Evolutionary conservation across 1,284 basidiomycete species (phyloP), one percentile per base, ranked within the genome.

Genomic region (Butyriboletus regius): DNA sequence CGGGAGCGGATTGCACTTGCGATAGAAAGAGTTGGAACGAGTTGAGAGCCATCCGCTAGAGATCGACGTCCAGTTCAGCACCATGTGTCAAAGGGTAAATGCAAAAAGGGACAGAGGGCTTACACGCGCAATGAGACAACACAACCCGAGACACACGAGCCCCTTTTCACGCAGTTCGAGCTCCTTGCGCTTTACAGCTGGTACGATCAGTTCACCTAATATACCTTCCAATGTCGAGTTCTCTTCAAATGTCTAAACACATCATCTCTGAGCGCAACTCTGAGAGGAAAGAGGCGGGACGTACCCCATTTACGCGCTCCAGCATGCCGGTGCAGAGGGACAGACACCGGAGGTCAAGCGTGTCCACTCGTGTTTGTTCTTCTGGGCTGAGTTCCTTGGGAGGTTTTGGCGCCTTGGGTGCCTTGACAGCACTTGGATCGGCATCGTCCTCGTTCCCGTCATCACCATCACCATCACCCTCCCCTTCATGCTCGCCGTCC

Each of bases 211-310:
- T 60, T 97, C 91, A 2, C 84, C 81, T 2, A 98, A 73, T 33
- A 98, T 79, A 31, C 95, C 95, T 62, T 95, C 88, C 41, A 98
- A 74, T 0, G 90, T 93, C 2, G 91, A 91, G 68, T 98, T 95
- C 59, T 97, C 93, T 64, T 95, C 90, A 54, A 98, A 84, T 1
- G 82, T 86, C 86, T 91, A 18, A 61, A 33, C 0, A 10, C 3
- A 3, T 15, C 28, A 8, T 14, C 2, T 12, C 1, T 60, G 10
- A 59, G 45, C 35, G 5, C 6, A 10, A 3, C n/a, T 35, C 18
- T 7, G n/a, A 26, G 3, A 2, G 12, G 3, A 8, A 3, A 29
- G 7, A 29, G 20, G 17, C 46, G 18, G n/a, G 14, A 73, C 85
- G 48, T 60, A 93, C 91, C 20, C 89, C 83, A 58, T 92, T 85